Percentiles rank a stretch among this genome's conserved stretches.
These are phyloP conservation scores for Chlorokybus atmophyticus DNA, from an alignment of 139 green algal genomes.

Conservation along the genomic window DNA sequence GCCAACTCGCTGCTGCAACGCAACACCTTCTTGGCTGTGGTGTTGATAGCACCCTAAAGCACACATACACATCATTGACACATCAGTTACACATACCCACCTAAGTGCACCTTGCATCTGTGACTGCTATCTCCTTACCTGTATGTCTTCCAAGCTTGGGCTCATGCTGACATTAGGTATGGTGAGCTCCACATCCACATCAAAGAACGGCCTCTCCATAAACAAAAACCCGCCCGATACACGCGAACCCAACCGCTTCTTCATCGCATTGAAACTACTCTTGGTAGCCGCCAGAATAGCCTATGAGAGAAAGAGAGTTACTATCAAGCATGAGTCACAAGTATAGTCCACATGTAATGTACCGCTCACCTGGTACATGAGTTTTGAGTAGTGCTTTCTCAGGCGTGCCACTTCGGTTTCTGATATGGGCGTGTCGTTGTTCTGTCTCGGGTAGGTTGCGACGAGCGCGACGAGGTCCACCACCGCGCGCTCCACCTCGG, in stretches of 20 bases:
- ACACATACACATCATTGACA: too few relatives aligned
- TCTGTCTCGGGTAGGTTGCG: constrained; percentile 52
- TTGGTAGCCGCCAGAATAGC: constrained; percentile 56
- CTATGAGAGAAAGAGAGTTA: too few relatives aligned
- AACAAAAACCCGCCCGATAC: constrained; percentile 48
- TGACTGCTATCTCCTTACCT: too few relatives aligned
- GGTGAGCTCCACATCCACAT: constrained; percentile 78
- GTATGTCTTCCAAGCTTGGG: constrained; percentile 70
- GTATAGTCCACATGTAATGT: too few relatives aligned
- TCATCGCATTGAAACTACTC: constrained; percentile 55
- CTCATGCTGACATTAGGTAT: constrained; percentile 65
- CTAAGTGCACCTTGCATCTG: too few relatives aligned
- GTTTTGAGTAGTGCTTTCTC: constrained; percentile 51
- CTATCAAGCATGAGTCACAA: constrained; percentile 1
- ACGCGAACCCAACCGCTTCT: constrained; percentile 49
- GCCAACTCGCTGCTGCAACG: constrained; percentile 40
- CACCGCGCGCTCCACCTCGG: constrained; percentile 47
- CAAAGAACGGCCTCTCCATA: constrained; percentile 68
- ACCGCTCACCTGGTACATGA: constrained; percentile 83
- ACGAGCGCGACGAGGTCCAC: constrained; percentile 57
- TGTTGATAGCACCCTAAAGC: constrained; percentile 62
- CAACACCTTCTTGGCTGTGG: constrained; percentile 47
- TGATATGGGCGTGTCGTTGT: constrained; percentile 24
- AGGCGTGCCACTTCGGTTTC: constrained; percentile 38
- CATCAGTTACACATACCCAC: too few relatives aligned